Evolutionary conservation across 2,329 filamentous ascomycete species (phyloP).

Genomic region (Alternaria gaisen): DNA sequence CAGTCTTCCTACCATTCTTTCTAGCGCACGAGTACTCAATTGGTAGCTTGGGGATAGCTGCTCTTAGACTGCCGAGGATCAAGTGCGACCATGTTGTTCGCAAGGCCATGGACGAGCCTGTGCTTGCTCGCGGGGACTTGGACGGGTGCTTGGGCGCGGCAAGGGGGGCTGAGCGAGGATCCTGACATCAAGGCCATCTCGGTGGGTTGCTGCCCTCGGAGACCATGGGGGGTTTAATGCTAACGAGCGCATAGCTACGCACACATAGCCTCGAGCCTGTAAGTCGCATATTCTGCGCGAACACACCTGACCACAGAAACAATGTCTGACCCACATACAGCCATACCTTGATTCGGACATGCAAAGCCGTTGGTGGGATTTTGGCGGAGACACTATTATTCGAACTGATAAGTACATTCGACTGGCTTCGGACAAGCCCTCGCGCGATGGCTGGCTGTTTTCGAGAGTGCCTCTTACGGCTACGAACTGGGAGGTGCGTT

Average conservation of each 20-base stretch:
- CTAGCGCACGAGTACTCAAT: conserved; percentile 13
- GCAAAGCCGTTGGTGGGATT: conserved; percentile 99
- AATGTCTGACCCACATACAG: conserved; percentile 56
- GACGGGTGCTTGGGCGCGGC: conserved; percentile 37
- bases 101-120: conserved; percentile 47
- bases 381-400: conserved; percentile 93
- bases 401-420: conserved; percentile 83
- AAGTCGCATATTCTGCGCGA: conserved; percentile 52
- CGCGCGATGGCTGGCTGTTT: conserved; percentile 92
- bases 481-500: conserved; percentile 88
- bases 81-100: conserved; percentile 45
- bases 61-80: conserved; percentile 23
- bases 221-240: conserved; percentile 16
- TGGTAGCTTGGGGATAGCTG: conserved; percentile 26
- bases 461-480: conserved; percentile 93
- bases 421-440: conserved; percentile 87
- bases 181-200: conserved; percentile 70
- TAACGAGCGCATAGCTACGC: conserved; percentile 68
- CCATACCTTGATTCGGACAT: conserved; percentile 98
- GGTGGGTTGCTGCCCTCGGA: conserved; percentile 57
- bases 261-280: conserved; percentile 86
- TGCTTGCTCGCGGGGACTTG: conserved; percentile 51
- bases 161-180: conserved; percentile 46
- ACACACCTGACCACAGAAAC: neutral
- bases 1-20: conserved; percentile 43